Percentiles rank a stretch among this genome's conserved stretches.
These are phyloP conservation scores for Colletotrichum somersetense DNA, from an alignment of 2,329 filamentous ascomycete genomes.

Conservation along the genomic window DNA sequence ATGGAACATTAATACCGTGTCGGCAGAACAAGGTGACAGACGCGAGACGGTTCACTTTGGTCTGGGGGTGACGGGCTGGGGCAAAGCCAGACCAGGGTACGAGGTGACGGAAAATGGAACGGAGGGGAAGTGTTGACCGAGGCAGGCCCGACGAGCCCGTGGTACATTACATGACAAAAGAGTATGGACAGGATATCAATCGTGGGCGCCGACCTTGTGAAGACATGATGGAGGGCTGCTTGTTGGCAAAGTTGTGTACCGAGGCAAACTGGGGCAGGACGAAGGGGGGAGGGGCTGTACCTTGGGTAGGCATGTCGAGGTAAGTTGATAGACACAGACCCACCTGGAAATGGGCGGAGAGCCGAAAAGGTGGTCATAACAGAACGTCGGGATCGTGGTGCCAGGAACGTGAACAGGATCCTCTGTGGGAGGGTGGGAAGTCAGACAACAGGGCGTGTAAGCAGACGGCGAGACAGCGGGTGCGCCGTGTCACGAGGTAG, in stretches of 20 bases:
- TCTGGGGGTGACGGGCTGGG: slow-evolving; percentile 12
- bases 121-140: slow-evolving; percentile 8
- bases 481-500: slow-evolving; percentile 19
- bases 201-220: not conserved
- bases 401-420: slow-evolving; percentile 4
- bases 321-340: not conserved
- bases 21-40: slow-evolving; percentile 16
- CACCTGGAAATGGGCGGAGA: not conserved
- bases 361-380: slow-evolving; percentile 10
- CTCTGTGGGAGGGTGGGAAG: too few relatives aligned
- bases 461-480: not conserved
- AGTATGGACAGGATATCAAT: not conserved
- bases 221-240: slow-evolving; percentile 10
- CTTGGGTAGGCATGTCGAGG: not conserved
- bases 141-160: slow-evolving; percentile 2
- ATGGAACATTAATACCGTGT: slow-evolving; percentile 41
- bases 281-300: slow-evolving; percentile 2
- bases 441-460: slow-evolving; percentile 9
- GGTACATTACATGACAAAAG: slow-evolving; percentile 8
- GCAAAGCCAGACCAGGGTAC: slow-evolving; percentile 11
- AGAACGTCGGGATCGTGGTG: slow-evolving; percentile 11
- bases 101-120: not conserved
- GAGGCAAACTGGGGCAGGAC: slow-evolving; percentile 4
- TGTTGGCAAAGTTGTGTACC: not conserved
- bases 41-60: not conserved